Evolutionary conservation across 176 grass and related monocot species (phyloP).

Genomic region (Areca catechu): DNA sequence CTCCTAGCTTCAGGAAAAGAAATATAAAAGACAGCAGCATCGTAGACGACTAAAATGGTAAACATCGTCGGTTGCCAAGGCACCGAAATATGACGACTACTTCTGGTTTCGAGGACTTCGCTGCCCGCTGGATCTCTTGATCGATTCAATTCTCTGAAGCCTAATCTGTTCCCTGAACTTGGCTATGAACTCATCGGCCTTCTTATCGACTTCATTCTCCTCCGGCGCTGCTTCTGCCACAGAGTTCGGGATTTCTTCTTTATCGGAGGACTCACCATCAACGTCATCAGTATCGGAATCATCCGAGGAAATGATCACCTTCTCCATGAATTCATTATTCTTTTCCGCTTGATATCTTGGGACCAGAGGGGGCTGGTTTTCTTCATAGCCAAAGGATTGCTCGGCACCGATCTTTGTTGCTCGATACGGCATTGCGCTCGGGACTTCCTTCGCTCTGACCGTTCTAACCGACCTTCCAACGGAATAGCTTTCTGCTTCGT

Average conservation of each 20-base stretch:
- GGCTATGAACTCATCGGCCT: conserved; percentile 74
- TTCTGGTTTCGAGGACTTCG: conserved; percentile 23
- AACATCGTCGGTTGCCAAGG: conserved; percentile 6
- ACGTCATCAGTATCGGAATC: conserved; percentile 45
- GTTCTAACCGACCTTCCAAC: conserved; percentile 56
- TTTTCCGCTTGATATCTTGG: conserved; percentile 30
- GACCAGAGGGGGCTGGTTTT: conserved; percentile 14
- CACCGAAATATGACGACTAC: background rate
- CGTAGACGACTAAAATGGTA: background rate
- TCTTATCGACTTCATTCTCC: conserved; percentile 90
- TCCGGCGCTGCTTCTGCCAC: conserved; percentile 35
- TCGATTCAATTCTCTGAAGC: conserved; percentile 74
- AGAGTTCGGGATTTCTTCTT: background rate
- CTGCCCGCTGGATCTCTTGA: conserved; percentile 57
- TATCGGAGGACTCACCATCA: conserved; percentile 27
- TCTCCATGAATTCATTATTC: conserved; percentile 19
- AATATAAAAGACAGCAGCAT: conserved; percentile 1
- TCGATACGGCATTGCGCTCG: background rate
- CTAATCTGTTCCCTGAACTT: conserved; percentile 94
- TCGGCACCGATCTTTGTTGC: no score
- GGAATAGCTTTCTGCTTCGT: conserved; percentile 26
- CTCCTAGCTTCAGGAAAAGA: no score
- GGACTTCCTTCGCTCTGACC: conserved; percentile 29
- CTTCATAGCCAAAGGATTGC: background rate
- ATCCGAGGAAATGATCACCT: conserved; percentile 25